phyloP scores from a whole-genome alignment of 176 grass and related monocot species.

The Triticum dicoccoides region DNA sequence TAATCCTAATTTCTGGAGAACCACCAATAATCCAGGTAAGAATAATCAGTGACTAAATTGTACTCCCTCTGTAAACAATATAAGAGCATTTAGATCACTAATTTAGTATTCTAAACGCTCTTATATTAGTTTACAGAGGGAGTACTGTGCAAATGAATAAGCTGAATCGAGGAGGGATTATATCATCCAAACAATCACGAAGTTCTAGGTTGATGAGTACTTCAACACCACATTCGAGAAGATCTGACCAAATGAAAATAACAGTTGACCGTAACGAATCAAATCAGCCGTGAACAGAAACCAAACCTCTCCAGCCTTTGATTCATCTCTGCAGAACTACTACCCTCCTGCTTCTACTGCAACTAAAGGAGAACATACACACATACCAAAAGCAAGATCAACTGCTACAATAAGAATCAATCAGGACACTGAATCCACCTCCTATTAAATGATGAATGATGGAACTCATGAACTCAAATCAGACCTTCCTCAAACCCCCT shows the following conservation, averaged over 20 bases:
- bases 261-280: too few species aligned
- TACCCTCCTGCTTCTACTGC: neutral
- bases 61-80: too few species aligned
- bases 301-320: constrained; percentile 19
- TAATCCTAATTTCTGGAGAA: constrained; percentile 8
- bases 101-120: too few species aligned
- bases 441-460: neutral
- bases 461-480: neutral
- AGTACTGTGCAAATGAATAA: too few species aligned
- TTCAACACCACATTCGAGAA: neutral
- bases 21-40: neutral
- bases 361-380: neutral
- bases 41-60: too few species aligned
- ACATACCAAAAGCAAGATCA: constrained; percentile 8
- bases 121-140: too few species aligned
- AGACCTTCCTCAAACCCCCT: constrained; percentile 20
- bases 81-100: too few species aligned
- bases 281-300: neutral
- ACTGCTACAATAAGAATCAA: neutral
- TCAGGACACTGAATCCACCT: constrained; percentile 14
- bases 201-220: too few species aligned
- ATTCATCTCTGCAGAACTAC: neutral
- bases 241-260: too few species aligned
- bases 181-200: neutral
- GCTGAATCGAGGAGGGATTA: neutral